These are phyloP conservation scores for Metarhizium anisopliae DNA, from an alignment of 2,329 filamentous ascomycete species.

Conservation along the genomic window DNA sequence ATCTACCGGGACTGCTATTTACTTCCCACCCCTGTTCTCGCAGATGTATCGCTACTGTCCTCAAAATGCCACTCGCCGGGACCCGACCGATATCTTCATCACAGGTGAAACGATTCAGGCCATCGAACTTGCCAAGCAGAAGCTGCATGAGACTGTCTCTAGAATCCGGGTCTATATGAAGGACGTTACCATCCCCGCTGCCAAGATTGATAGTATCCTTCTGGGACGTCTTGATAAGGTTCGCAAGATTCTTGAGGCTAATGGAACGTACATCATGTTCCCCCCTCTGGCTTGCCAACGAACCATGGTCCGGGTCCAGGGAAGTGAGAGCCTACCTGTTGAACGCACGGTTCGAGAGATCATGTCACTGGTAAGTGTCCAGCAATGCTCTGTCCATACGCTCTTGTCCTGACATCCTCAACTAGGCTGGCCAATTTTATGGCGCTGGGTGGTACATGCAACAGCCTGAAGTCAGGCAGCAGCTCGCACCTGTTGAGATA, in stretches of 20 bases:
- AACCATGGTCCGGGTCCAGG: slow-evolving; percentile 81
- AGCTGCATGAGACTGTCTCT: slow-evolving; percentile 76
- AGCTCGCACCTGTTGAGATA: slow-evolving; percentile 62
- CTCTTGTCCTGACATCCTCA: slow-evolving; percentile 12
- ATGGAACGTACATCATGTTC: slow-evolving; percentile 90
- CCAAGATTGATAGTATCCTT: slow-evolving; percentile 91
- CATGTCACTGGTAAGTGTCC: slow-evolving; percentile 70
- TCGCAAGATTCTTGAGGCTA: slow-evolving; percentile 93
- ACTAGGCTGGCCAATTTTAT: slow-evolving; percentile 89
- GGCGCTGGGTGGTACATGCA: slow-evolving; percentile 94
- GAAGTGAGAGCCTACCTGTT: slow-evolving; percentile 84
- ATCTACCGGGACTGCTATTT: slow-evolving; percentile 90
- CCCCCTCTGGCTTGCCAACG: slow-evolving; percentile 80
- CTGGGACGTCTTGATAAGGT: slow-evolving; percentile 91
- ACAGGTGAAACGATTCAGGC: slow-evolving; percentile 80
- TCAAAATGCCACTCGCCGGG: slow-evolving; percentile 68
- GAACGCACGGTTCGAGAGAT: slow-evolving; percentile 93
- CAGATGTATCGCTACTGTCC: slow-evolving; percentile 86
- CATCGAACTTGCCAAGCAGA: slow-evolving; percentile 83
- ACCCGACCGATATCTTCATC: slow-evolving; percentile 87
- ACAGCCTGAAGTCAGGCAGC: slow-evolving; percentile 56
- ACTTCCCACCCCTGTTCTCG: slow-evolving; percentile 92
- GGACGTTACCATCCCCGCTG: slow-evolving; percentile 78
- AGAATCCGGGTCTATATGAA: slow-evolving; percentile 82
- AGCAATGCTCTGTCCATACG: not conserved